These are phyloP conservation scores for Friedmanniomyces simplex DNA, from an alignment of 495 filamentous ascomycete species.

Conservation along the genomic window DNA sequence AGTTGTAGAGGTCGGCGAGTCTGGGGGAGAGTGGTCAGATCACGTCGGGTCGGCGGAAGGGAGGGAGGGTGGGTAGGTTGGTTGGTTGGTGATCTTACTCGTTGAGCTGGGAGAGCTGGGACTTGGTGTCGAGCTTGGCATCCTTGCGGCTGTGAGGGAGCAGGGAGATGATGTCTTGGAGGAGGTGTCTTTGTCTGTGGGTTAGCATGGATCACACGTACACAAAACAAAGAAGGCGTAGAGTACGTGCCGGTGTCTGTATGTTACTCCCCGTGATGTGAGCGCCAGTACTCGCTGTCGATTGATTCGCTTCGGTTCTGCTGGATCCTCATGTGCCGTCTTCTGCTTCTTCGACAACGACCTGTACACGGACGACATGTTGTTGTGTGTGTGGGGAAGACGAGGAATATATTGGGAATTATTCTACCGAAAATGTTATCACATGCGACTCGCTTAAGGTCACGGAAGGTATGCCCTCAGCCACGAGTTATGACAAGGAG, in stretches of 20 bases:
- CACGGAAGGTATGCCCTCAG: no score
- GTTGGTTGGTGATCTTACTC: slow-evolving; percentile 39
- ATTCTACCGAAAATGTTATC: no score
- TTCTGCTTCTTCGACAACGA: slow-evolving; percentile 55
- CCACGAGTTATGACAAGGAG: no score
- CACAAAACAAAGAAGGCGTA: no score
- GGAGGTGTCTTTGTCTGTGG: slow-evolving; percentile 75
- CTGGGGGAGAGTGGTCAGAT: no score
- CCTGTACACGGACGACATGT: slow-evolving; percentile 93
- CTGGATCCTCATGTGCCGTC: slow-evolving; percentile 30
- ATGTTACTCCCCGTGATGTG: slow-evolving; percentile 79
- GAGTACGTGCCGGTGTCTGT: slow-evolving; percentile 48
- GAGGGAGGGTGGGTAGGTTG: no score
- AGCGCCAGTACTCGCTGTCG: slow-evolving; percentile 82
- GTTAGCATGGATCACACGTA: slow-evolving; percentile 13
- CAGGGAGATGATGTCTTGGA: slow-evolving; percentile 78
- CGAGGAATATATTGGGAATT: no score
- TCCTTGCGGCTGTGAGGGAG: slow-evolving; percentile 90
- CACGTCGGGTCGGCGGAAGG: no score
- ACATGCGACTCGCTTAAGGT: no score
- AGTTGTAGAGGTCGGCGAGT: slow-evolving; percentile 93
- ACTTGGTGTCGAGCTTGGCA: slow-evolving; percentile 82
- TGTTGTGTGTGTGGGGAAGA: slow-evolving; percentile 18
- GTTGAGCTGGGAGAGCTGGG: slow-evolving; percentile 85
- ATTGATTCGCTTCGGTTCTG: slow-evolving; percentile 42